A percentile compares a stretch with the other conserved stretches of the same genome.
Conservation (phyloP, 1,139 yeast genomes). For the Pichia sorboxylosa region DNA sequence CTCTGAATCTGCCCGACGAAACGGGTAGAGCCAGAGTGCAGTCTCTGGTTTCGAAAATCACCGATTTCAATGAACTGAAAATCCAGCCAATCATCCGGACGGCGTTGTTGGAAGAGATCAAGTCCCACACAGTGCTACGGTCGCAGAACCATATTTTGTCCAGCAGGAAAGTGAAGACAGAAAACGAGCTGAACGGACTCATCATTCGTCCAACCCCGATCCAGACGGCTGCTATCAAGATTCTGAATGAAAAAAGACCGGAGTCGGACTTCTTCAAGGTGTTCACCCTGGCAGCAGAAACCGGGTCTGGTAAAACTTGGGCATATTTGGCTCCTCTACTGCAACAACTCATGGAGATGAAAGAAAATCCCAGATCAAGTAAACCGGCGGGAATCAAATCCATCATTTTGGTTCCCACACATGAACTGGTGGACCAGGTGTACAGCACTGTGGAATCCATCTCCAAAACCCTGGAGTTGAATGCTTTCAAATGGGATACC, state of each 20-base stretch:
- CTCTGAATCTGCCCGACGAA: slow-evolving; percentile 23
- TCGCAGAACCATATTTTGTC: slow-evolving; percentile 28
- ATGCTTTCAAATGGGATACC: slow-evolving; percentile 45
- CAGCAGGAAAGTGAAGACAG: slow-evolving; percentile 30
- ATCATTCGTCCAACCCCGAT: slow-evolving; percentile 48
- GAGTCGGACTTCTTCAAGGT: slow-evolving; percentile 36
- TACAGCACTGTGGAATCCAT: slow-evolving; percentile 38
- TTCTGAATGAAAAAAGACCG: slow-evolving; percentile 28
- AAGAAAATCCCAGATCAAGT: slow-evolving; percentile 12
- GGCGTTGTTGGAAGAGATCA: slow-evolving; percentile 50
- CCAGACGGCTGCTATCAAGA: slow-evolving; percentile 47
- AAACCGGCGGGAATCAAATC: slow-evolving; percentile 41
- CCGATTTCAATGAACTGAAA: slow-evolving; percentile 51
- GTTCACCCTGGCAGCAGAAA: slow-evolving; percentile 85
- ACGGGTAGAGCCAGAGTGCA: slow-evolving; percentile 17
- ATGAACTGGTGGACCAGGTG: slow-evolving; percentile 80
- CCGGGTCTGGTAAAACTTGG: slow-evolving; percentile 95
- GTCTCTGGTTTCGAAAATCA: slow-evolving; percentile 36
- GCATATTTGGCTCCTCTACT: slow-evolving; percentile 72
- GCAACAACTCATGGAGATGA: slow-evolving; percentile 34
- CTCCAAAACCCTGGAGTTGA: slow-evolving; percentile 30
- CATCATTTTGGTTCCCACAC: slow-evolving; percentile 74
- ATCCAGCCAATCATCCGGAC: slow-evolving; percentile 57
- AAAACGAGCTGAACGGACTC: slow-evolving; percentile 23
- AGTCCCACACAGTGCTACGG: slow-evolving; percentile 32